Base-by-base conservation (phyloP, 768 basidiomycete species). In the Naematelia encephala region DNA sequence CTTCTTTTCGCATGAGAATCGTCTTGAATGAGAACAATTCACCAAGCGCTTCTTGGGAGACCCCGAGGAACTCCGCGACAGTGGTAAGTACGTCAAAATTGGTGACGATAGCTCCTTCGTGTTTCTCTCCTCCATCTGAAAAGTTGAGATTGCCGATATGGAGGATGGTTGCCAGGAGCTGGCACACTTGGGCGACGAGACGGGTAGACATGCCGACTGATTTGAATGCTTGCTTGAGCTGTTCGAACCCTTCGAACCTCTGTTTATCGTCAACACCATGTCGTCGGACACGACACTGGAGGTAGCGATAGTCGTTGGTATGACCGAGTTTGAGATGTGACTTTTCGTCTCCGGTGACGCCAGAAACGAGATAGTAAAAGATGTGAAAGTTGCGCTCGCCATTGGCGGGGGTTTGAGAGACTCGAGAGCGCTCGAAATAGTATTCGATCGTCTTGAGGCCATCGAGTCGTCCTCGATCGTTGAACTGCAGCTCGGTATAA, bases 301-400 rank as follows among this genome's bases (percentile, higher is more conserved):
- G 84, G 74, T 93, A 97, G 1, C 91, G 84, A 67, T 91, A 99
- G 5, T 84, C 82, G 1, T 84, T 83, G 75, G 87, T 87, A 72
- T 94, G 88, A 52, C 83, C 79, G 8, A 99, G 82, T 62, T 89
- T 87, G 53, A 98, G 83, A 73, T 93, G 91, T 26, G 88, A 85
- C 13, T 89, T 81, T 75, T 99, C 96, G 69, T 98, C 96, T 0
- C 84, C 71, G 0, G 87, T 85, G 1, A 92, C 91, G 23, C 96
- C 94, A 0, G 91, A 88, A 59, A 93, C 86, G 69, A 99, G 84
- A 76, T 96, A 96, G 75, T 98, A 97, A 78, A 98, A 96, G 30
- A 94, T 91, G 77, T 99, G 92, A 75, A 98, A 97, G 66, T 96
- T 97, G 11, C 93, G 85, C 77, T 99, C 93, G 55, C 91, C 92